Evolutionary conservation across 2,329 filamentous ascomycete genomes (phyloP).

Genomic region (Colletotrichum kahawae): DNA sequence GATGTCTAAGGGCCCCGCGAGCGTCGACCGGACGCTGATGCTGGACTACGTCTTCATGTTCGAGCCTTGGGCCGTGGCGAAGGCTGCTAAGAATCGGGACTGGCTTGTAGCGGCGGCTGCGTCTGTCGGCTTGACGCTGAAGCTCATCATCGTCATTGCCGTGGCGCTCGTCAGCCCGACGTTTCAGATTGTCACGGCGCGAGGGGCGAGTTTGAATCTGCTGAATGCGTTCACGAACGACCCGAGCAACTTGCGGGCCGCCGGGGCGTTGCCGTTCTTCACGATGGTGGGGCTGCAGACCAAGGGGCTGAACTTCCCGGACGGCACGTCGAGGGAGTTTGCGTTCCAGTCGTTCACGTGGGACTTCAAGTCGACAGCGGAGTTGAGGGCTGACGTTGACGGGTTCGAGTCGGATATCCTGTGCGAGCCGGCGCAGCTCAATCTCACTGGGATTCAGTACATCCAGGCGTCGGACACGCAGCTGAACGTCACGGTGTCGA

Average conservation of each 20-base stretch:
- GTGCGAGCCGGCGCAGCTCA: constrained; percentile 33
- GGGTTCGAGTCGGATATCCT: constrained; percentile 36
- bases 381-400: constrained; percentile 36
- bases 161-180: constrained; percentile 40
- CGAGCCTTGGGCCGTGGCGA: constrained; percentile 30
- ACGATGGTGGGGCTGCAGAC: constrained; percentile 37
- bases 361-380: constrained; percentile 25
- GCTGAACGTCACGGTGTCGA: constrained; percentile 35
- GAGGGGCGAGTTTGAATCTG: constrained; percentile 29
- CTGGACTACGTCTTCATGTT: constrained; percentile 39
- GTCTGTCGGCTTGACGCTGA: constrained; percentile 33
- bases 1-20: constrained; percentile 31
- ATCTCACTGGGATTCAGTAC: constrained; percentile 28
- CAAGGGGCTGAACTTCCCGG: constrained; percentile 30
- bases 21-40: constrained; percentile 36
- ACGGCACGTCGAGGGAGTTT: constrained; percentile 35
- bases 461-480: constrained; percentile 19
- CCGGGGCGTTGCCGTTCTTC: constrained; percentile 34
- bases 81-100: constrained; percentile 37
- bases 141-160: constrained; percentile 37
- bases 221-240: constrained; percentile 33
- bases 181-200: constrained; percentile 28
- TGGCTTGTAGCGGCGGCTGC: constrained; percentile 34
- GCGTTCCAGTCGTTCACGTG: constrained; percentile 39
- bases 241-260: constrained; percentile 25